A percentile compares a stretch with the other conserved stretches of the same genome.
These are phyloP conservation scores for Papiliotrema fonsecae DNA, from an alignment of 1,284 basidiomycete species.

Conservation along the genomic window DNA sequence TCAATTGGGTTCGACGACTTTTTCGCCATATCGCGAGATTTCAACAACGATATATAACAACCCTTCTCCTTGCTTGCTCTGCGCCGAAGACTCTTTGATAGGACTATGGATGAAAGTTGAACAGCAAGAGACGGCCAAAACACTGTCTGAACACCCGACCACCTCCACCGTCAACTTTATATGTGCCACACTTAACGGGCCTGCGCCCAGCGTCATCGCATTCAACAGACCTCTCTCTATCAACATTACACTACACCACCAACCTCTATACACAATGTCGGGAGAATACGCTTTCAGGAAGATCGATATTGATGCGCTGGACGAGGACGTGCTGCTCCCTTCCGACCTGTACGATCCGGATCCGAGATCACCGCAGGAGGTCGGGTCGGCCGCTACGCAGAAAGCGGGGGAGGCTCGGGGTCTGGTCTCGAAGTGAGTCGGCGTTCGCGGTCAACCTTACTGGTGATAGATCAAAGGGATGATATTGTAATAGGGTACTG, in stretches of 20 bases:
- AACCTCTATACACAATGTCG: slow-evolving; percentile 51
- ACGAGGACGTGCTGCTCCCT: slow-evolving; percentile 83
- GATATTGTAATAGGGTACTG: slow-evolving; percentile 4
- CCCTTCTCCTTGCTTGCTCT: neutral
- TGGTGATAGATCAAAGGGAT: neutral
- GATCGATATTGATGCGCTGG: slow-evolving; percentile 84
- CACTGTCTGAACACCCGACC: too few species aligned
- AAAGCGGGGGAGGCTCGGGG: slow-evolving; percentile 69
- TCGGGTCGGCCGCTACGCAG: slow-evolving; percentile 68
- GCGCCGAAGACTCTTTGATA: too few species aligned
- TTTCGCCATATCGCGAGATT: slow-evolving; percentile 64
- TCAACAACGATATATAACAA: neutral
- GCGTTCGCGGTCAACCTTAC: neutral
- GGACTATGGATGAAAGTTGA: slow-evolving; percentile 2
- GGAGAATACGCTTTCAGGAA: slow-evolving; percentile 68
- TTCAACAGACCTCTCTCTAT: too few species aligned
- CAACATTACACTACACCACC: neutral
- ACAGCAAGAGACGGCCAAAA: neutral
- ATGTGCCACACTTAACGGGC: too few species aligned
- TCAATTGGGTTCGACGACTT: slow-evolving; percentile 80
- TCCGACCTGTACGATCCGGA: slow-evolving; percentile 83
- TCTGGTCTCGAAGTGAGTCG: slow-evolving; percentile 63
- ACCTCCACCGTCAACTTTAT: too few species aligned
- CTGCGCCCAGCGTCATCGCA: too few species aligned
- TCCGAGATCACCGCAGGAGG: slow-evolving; percentile 69